Evolutionary conservation across 768 basidiomycete species (phyloP).

Genomic region (Ramaria rubella): DNA sequence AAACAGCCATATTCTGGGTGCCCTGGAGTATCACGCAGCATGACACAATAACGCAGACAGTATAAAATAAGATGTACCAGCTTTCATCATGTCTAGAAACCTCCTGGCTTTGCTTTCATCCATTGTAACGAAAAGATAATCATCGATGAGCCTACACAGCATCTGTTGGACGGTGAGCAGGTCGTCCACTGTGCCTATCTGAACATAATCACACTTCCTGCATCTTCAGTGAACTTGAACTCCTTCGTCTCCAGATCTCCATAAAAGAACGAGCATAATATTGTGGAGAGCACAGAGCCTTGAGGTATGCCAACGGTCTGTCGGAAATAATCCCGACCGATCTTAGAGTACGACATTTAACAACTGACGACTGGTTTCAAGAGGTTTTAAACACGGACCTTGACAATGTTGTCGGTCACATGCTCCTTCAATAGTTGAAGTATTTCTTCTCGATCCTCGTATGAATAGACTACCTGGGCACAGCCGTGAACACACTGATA

Average conservation of each 20-base stretch:
- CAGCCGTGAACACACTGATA: not conserved
- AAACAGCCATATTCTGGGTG: slow-evolving; percentile 94
- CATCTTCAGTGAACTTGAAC: slow-evolving; percentile 45
- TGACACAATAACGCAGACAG: not conserved
- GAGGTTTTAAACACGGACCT: slow-evolving; percentile 36
- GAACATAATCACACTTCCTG: slow-evolving; percentile 56
- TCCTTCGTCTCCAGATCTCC: slow-evolving; percentile 74
- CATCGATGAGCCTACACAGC: slow-evolving; percentile 84
- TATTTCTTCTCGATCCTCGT: slow-evolving; percentile 49
- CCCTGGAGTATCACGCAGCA: slow-evolving; percentile 36
- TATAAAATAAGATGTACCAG: slow-evolving; percentile 38
- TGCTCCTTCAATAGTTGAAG: slow-evolving; percentile 79
- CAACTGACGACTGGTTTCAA: not conserved
- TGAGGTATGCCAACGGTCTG: slow-evolving; percentile 96
- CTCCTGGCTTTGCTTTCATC: slow-evolving; percentile 46
- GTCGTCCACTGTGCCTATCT: not conserved
- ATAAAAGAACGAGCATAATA: slow-evolving; percentile 94
- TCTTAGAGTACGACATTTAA: slow-evolving; percentile 38
- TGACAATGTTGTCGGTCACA: slow-evolving; percentile 88
- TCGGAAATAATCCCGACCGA: slow-evolving; percentile 71
- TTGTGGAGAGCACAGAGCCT: slow-evolving; percentile 88
- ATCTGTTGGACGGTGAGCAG: slow-evolving; percentile 37
- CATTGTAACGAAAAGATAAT: slow-evolving; percentile 86
- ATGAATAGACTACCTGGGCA: slow-evolving; percentile 47
- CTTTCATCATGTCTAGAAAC: slow-evolving; percentile 72